These are phyloP conservation scores for Puccinia brachypodii DNA, from an alignment of 1,284 basidiomycete genomes.

Conservation along the genomic window DNA sequence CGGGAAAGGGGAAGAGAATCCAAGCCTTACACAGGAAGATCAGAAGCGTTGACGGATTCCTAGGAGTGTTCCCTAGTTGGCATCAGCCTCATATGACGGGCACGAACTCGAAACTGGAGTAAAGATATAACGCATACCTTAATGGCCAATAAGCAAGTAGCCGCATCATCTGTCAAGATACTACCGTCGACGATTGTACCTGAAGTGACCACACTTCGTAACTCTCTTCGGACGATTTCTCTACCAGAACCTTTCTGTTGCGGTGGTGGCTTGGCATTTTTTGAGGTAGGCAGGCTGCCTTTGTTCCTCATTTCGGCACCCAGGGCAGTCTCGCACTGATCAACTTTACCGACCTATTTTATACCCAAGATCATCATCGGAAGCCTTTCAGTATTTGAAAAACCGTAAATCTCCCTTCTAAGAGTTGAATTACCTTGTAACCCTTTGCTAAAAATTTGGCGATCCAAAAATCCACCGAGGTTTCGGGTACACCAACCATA, in stretches of 20 bases:
- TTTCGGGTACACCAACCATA: conserved; percentile 90
- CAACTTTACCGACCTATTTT: conserved; percentile 75
- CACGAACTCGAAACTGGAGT: neutral
- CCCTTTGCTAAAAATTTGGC: conserved; percentile 63
- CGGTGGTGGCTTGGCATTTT: conserved; percentile 49
- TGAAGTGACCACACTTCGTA: conserved; percentile 93
- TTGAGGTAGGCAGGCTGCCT: conserved; percentile 56
- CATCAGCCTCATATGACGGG: neutral
- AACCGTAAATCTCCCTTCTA: conserved; percentile 59
- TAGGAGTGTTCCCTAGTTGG: neutral
- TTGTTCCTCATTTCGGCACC: conserved; percentile 64
- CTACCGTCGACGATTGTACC: conserved; percentile 92
- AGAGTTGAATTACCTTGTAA: conserved; percentile 52
- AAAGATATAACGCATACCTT: conserved; percentile 61
- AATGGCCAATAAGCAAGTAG: conserved; percentile 90
- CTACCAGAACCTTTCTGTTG: conserved; percentile 51
- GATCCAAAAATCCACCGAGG: conserved; percentile 88
- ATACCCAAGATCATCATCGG: neutral
- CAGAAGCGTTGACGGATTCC: conserved; percentile 31
- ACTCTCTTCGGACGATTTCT: conserved; percentile 65
- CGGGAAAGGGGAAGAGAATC: neutral
- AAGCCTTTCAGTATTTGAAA: conserved; percentile 73
- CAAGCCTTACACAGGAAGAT: conserved; percentile 52
- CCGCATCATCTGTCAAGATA: conserved; percentile 87
- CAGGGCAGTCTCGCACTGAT: conserved; percentile 89